phyloP scores from a whole-genome alignment of 192 early-diverging fungal genomes.

The Coemansia sp. region DNA sequence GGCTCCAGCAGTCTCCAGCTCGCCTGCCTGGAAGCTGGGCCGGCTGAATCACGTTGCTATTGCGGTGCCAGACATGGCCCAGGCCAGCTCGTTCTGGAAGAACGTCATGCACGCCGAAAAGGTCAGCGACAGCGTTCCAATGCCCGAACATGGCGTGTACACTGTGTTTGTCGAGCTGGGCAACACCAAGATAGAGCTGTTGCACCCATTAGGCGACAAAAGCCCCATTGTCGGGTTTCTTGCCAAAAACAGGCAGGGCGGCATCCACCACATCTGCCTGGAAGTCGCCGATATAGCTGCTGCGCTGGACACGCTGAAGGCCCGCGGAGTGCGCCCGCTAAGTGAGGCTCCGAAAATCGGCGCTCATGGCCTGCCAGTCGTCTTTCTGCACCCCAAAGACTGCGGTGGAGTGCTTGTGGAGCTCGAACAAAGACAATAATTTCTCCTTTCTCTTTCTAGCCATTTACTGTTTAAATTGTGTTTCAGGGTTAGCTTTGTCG shows the following conservation, averaged over 20 bases:
- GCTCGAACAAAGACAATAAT: conserved; percentile 53
- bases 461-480: background rate
- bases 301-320: conserved; percentile 66
- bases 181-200: conserved; percentile 83
- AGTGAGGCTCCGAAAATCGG: conserved; percentile 77
- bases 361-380: conserved; percentile 74
- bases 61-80: conserved; percentile 72
- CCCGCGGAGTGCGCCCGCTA: conserved; percentile 62
- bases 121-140: conserved; percentile 65
- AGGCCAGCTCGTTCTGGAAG: conserved; percentile 67
- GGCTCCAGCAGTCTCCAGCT: conserved; percentile 13
- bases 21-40: conserved; percentile 67
- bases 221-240: conserved; percentile 77
- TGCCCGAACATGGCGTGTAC: conserved; percentile 82
- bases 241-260: conserved; percentile 74
- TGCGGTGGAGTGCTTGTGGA: conserved; percentile 80
- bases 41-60: conserved; percentile 81
- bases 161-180: conserved; percentile 83
- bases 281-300: conserved; percentile 68
- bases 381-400: conserved; percentile 81
- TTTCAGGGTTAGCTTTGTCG: too few species aligned
- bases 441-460: conserved; percentile 2
- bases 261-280: conserved; percentile 83
- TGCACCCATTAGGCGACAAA: conserved; percentile 71
- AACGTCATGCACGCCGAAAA: conserved; percentile 64